Percentiles rank a stretch among this genome's conserved stretches.
phyloP scores from a whole-genome alignment of 2,329 filamentous ascomycete genomes.

The Penicillium rolfsii region DNA sequence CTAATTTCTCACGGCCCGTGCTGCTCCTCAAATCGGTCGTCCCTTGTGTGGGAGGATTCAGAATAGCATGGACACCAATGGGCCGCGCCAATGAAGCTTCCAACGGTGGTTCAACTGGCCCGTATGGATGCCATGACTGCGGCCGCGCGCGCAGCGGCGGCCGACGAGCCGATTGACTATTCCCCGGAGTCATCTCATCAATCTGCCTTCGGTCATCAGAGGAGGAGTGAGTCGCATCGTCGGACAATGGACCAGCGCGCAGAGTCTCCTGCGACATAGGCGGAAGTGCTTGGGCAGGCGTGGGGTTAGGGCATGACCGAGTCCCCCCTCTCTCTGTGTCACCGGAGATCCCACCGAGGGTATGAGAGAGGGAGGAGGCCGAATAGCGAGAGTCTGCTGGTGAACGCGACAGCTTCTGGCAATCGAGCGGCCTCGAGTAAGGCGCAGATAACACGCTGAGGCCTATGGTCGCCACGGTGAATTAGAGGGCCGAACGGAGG shows the following conservation, averaged over 20 bases:
- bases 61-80: conserved; percentile 47
- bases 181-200: conserved; percentile 27
- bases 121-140: conserved; percentile 43
- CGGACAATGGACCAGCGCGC: conserved; percentile 35
- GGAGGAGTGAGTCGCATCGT: conserved; percentile 27
- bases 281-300: conserved; percentile 35
- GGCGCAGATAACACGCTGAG: conserved; percentile 41
- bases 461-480: conserved; percentile 48
- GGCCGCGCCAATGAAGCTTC: conserved; percentile 36
- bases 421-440: conserved; percentile 38
- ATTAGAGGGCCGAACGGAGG: conserved; percentile 15
- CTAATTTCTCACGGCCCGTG: conserved; percentile 30
- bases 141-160: conserved; percentile 36
- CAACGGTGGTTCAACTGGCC: conserved; percentile 41
- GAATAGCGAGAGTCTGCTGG: conserved; percentile 29
- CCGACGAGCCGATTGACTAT: conserved; percentile 25
- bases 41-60: conserved; percentile 42
- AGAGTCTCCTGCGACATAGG: conserved; percentile 46
- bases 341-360: conserved; percentile 37
- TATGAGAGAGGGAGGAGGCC: conserved; percentile 44
- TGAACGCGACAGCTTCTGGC: conserved; percentile 38
- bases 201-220: conserved; percentile 26
- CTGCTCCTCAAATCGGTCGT: conserved; percentile 17
- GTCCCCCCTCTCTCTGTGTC: conserved; percentile 44
- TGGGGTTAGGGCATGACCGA: conserved; percentile 43